A percentile compares a stretch with the other conserved stretches of the same genome.
phyloP scores from a whole-genome alignment of 306 rosid species.

The Quercus cerris region DNA sequence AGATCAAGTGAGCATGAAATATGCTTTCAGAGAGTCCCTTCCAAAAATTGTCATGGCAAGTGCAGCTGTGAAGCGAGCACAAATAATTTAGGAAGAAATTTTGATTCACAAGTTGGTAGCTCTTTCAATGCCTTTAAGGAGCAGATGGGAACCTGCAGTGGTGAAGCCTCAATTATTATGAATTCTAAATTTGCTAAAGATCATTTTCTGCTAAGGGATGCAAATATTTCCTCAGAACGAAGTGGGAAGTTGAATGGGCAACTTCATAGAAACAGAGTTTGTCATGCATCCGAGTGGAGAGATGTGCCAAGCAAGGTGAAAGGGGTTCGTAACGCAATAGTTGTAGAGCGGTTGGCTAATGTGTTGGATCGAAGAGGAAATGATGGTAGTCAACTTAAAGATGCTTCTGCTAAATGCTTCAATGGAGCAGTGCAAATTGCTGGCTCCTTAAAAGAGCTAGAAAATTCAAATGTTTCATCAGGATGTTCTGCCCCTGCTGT shows the following conservation, averaged over 20 bases:
- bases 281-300: slow-evolving; percentile 51
- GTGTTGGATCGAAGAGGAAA: slow-evolving; percentile 28
- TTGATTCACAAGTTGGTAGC: slow-evolving; percentile 33
- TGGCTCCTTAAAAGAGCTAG: slow-evolving; percentile 41
- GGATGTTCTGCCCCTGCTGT: slow-evolving; percentile 53
- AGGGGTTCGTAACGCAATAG: slow-evolving; percentile 31
- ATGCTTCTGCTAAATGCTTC: slow-evolving; percentile 23
- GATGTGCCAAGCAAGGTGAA: slow-evolving; percentile 60
- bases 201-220: slow-evolving; percentile 19
- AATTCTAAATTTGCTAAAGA: slow-evolving; percentile 30
- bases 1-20: slow-evolving; percentile 35
- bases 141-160: slow-evolving; percentile 20
- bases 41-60: slow-evolving; percentile 23
- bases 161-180: slow-evolving; percentile 30
- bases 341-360: slow-evolving; percentile 28
- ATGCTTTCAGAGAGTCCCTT: slow-evolving; percentile 31
- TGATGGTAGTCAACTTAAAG: slow-evolving; percentile 32
- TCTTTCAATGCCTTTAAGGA: slow-evolving; percentile 18
- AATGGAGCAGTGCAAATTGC: slow-evolving; percentile 19
- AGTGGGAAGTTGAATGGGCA: slow-evolving; percentile 29
- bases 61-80: slow-evolving; percentile 18
- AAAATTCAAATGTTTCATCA: slow-evolving; percentile 48
- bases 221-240: slow-evolving; percentile 22
- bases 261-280: slow-evolving; percentile 14
- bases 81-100: slow-evolving; percentile 28